Percentiles rank a stretch among this genome's conserved stretches.
Conservation (phyloP, 23 red algal species). For the Gracilaria caudata region DNA sequence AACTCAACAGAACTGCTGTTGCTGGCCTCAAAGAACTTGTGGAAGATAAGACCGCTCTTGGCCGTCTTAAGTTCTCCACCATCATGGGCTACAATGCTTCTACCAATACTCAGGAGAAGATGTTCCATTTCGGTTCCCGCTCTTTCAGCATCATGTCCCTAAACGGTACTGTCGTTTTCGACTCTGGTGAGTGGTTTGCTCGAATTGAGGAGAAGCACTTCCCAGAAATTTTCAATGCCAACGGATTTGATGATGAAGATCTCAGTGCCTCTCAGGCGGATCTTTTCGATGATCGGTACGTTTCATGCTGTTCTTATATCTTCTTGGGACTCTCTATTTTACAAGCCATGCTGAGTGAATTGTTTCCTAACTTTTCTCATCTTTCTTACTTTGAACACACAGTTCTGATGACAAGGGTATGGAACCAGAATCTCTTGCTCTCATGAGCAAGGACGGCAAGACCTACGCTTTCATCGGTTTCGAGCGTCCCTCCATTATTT, state of each 20-base stretch:
- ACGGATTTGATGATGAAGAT: constrained; percentile 50
- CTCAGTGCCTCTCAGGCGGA: constrained; percentile 34
- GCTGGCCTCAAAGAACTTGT: constrained; percentile 52
- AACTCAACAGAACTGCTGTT: constrained; percentile 35
- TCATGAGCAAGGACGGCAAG: constrained; percentile 32
- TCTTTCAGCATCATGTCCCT: constrained; percentile 71
- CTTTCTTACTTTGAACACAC: neutral
- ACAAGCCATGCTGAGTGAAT: too few species aligned
- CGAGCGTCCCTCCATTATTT: constrained; percentile 62
- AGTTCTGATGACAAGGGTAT: constrained; percentile 76
- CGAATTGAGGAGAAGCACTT: constrained; percentile 61
- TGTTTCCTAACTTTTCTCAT: neutral
- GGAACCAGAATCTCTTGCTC: constrained; percentile 62
- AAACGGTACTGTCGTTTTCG: constrained; percentile 61
- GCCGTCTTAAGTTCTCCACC: constrained; percentile 58
- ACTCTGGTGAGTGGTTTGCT: constrained; percentile 80
- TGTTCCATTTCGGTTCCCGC: constrained; percentile 77
- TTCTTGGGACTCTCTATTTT: neutral
- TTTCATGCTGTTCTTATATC: neutral
- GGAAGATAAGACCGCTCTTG: constrained; percentile 51
- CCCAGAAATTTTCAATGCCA: constrained; percentile 78
- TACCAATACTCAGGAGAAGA: constrained; percentile 66
- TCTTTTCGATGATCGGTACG: constrained; percentile 60
- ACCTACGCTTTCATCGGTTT: constrained; percentile 57
- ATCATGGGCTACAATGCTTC: constrained; percentile 61